phyloP scores from a whole-genome alignment of 2,329 filamentous ascomycete genomes.

The Cladosporium sphaerospermum region DNA sequence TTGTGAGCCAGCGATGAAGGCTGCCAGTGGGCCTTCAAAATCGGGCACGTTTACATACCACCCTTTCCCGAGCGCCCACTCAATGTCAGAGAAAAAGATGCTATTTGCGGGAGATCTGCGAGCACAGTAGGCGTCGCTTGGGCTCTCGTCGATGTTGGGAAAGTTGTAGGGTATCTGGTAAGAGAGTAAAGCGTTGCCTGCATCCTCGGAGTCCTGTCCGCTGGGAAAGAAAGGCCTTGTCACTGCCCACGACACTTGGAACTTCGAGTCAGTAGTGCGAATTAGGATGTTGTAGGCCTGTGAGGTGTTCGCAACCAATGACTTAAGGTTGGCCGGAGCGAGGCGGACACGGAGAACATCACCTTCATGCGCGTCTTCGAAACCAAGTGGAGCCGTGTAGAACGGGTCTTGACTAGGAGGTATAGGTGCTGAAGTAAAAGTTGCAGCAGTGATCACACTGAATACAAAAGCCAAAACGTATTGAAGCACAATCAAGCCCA shows the following conservation, averaged over 20 bases:
- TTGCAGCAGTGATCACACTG: background rate
- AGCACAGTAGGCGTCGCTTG: constrained; percentile 33
- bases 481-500: too few species aligned
- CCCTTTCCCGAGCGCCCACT: constrained; percentile 35
- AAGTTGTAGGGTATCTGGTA: constrained; percentile 32
- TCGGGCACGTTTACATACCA: constrained; percentile 47
- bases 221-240: constrained; percentile 24
- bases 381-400: constrained; percentile 29
- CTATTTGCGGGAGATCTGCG: background rate
- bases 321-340: constrained; percentile 24
- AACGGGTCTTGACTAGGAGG: constrained; percentile 34
- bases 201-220: background rate
- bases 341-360: constrained; percentile 29
- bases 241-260: constrained; percentile 23
- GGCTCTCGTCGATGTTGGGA: constrained; percentile 35
- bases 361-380: constrained; percentile 27
- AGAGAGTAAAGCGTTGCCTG: constrained; percentile 18
- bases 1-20: constrained; percentile 37
- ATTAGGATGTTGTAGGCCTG: constrained; percentile 27
- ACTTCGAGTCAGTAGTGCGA: constrained; percentile 22
- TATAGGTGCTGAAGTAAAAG: constrained; percentile 13
- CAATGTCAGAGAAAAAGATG: constrained; percentile 21
- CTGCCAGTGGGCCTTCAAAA: constrained; percentile 37
- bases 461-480: too few species aligned
- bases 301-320: constrained; percentile 21